Conservation (phyloP, 345 rosid species). For the Linum trigynum region DNA sequence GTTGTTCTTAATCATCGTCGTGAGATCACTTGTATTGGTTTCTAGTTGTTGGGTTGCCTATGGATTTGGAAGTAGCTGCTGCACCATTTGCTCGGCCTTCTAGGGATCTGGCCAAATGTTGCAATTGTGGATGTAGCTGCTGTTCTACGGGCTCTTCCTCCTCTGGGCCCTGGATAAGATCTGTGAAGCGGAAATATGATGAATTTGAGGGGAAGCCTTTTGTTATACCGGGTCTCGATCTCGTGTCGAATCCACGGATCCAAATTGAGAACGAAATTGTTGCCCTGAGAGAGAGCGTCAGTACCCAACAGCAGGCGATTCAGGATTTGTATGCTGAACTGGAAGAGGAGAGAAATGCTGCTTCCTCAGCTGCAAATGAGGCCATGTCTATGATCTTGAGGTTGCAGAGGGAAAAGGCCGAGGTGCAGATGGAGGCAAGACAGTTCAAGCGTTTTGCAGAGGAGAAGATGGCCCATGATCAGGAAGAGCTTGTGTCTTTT, state of each 20-base stretch:
- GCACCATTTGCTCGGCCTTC: constrained; percentile 13
- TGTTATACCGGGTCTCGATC: constrained; percentile 43
- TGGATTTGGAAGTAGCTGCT: constrained; percentile 48
- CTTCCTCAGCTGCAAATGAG: constrained; percentile 88
- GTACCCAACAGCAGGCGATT: constrained; percentile 61
- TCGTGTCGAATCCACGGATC: constrained; percentile 48
- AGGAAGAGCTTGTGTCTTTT: constrained; percentile 56
- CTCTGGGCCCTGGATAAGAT: constrained; percentile 39
- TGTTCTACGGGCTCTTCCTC: constrained; percentile 24
- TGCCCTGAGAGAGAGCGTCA: constrained; percentile 65
- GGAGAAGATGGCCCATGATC: constrained; percentile 94
- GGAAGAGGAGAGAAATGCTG: constrained; percentile 93
- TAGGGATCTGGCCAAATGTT: constrained; percentile 33
- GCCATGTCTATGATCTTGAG: constrained; percentile 97
- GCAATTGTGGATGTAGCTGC: constrained; percentile 61
- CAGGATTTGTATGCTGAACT: constrained; percentile 59
- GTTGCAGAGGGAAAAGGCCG: constrained; percentile 96
- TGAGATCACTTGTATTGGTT: neutral
- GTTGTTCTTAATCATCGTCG: neutral
- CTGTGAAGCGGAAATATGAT: constrained; percentile 61
- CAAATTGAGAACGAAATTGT: constrained; percentile 70
- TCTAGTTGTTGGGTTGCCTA: constrained; percentile 19
- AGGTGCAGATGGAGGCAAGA: constrained; percentile 79
- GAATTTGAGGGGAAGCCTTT: constrained; percentile 48
- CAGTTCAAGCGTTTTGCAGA: constrained; percentile 84